Conservation (phyloP, 2,329 filamentous ascomycete species). For the Aaosphaeria pasadenensis region DNA sequence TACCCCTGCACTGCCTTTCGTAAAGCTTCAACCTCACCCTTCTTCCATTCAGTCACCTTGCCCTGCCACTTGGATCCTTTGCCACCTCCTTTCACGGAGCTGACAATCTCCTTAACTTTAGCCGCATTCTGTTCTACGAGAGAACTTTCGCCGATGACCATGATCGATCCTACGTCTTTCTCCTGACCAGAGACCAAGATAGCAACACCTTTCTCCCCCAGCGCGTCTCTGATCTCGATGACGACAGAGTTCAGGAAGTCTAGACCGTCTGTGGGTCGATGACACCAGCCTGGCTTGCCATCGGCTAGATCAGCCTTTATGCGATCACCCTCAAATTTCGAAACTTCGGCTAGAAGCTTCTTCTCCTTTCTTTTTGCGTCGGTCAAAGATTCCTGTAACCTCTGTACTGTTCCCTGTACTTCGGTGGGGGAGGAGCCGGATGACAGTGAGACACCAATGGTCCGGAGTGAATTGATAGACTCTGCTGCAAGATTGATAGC, state of each 20-base stretch:
- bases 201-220: conserved; percentile 21
- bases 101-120: conserved; percentile 23
- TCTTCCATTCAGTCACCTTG: conserved; percentile 31
- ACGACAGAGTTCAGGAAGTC: conserved; percentile 28
- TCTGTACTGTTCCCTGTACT: conserved; percentile 20
- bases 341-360: conserved; percentile 26
- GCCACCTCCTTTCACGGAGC: conserved; percentile 27
- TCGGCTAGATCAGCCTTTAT: conserved; percentile 16
- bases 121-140: conserved; percentile 20
- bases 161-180: conserved; percentile 21
- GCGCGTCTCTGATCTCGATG: conserved; percentile 22
- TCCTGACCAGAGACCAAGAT: conserved; percentile 26
- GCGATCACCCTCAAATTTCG: conserved; percentile 20
- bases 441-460: conserved; percentile 24
- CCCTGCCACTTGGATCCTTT: conserved; percentile 34
- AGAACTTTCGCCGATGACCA: conserved; percentile 24
- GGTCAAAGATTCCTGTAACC: conserved; percentile 18
- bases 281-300: conserved; percentile 15
- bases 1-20: conserved; percentile 13
- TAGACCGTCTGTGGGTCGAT: conserved; percentile 24
- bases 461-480: conserved; percentile 23
- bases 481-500: conserved; percentile 23
- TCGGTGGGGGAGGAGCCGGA: conserved; percentile 18
- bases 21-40: conserved; percentile 27
- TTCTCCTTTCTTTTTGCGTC: conserved; percentile 24